A percentile compares a stretch with the other conserved stretches of the same genome.
Conservation (phyloP, 495 filamentous ascomycete genomes). For the Letharia columbiana region DNA sequence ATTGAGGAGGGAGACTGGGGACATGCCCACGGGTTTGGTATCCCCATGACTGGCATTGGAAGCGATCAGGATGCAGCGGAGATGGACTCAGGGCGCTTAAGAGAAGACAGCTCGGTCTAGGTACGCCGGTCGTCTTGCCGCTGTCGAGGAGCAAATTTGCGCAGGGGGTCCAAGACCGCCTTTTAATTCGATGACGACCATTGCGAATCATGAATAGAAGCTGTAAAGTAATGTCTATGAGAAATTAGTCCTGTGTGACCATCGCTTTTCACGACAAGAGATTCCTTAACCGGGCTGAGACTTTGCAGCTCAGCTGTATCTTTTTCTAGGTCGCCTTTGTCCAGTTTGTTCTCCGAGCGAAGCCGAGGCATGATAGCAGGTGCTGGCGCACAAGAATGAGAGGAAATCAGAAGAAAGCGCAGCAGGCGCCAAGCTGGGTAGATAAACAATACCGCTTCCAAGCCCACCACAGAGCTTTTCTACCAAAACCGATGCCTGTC, state of each 20-base stretch:
- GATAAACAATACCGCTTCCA: too few species aligned
- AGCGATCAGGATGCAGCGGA: neutral
- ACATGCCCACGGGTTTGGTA: neutral
- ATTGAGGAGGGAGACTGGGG: slow-evolving; percentile 7
- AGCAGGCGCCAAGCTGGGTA: too few species aligned
- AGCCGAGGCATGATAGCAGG: too few species aligned
- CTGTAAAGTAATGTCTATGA: neutral
- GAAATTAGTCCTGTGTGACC: neutral
- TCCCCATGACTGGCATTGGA: slow-evolving; percentile 1
- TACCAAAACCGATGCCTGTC: too few species aligned
- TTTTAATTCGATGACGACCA: neutral
- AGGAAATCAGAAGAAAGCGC: too few species aligned
- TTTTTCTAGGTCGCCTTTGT: too few species aligned
- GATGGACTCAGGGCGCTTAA: neutral
- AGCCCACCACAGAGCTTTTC: too few species aligned
- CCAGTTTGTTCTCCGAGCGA: too few species aligned
- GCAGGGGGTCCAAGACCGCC: too few species aligned
- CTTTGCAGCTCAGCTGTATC: too few species aligned
- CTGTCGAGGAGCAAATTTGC: too few species aligned
- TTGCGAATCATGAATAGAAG: neutral
- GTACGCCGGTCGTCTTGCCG: neutral
- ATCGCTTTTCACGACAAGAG: neutral
- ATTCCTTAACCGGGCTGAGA: neutral
- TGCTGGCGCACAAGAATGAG: too few species aligned
- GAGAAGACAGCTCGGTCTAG: neutral